Evolutionary conservation across 768 basidiomycete species (phyloP).

Genomic region (Chalciporus piperatus): DNA sequence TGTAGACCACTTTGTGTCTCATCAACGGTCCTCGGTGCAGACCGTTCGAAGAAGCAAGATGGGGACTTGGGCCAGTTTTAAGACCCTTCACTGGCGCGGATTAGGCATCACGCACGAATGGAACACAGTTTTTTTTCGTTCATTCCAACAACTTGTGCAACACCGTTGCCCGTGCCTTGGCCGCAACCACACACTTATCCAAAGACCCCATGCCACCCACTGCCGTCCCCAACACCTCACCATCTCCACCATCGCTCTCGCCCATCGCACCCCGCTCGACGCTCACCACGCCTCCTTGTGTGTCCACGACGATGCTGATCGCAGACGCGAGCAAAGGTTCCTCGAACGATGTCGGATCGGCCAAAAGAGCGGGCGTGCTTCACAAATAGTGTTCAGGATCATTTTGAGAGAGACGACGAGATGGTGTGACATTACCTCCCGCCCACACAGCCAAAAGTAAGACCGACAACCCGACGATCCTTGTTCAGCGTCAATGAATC

Average conservation of each 20-base stretch:
- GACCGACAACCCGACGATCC: conserved; percentile 15
- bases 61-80: too few species aligned
- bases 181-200: conserved; percentile 17
- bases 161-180: conserved; percentile 21
- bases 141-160: conserved; percentile 24
- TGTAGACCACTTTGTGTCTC: too few species aligned
- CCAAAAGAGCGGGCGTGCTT: conserved; percentile 50
- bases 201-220: conserved; percentile 5
- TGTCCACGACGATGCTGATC: conserved; percentile 60
- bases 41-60: too few species aligned
- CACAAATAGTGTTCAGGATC: neutral
- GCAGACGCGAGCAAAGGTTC: conserved; percentile 78
- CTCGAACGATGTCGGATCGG: conserved; percentile 90
- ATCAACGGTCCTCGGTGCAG: too few species aligned
- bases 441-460: conserved; percentile 25
- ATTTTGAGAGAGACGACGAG: neutral
- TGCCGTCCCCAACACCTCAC: neutral
- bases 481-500: conserved; percentile 45
- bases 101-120: too few species aligned
- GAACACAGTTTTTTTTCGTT: neutral
- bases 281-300: conserved; percentile 19
- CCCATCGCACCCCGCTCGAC: conserved; percentile 24
- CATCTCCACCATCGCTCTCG: conserved; percentile 17
- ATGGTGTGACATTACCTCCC: conserved; percentile 13
- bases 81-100: too few species aligned